A percentile compares a stretch with the other conserved stretches of the same genome.
phyloP scores from a whole-genome alignment of 805 yeast genomes.

The Limtongia smithiae region DNA sequence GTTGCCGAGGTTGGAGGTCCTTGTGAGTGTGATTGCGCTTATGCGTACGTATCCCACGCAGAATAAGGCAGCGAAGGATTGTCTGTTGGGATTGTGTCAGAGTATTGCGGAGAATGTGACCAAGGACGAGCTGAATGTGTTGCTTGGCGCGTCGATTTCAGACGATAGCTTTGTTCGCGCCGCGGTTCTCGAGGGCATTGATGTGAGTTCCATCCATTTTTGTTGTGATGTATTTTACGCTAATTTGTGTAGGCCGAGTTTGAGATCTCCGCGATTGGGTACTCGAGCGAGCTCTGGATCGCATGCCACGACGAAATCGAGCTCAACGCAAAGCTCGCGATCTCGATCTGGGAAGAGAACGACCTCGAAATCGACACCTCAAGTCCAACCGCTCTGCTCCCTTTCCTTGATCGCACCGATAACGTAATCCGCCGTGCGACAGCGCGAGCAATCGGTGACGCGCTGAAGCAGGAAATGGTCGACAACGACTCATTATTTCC shows the following conservation, averaged over 20 bases:
- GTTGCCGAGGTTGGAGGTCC: constrained; percentile 65
- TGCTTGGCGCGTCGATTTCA: constrained; percentile 55
- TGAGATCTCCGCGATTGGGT: constrained; percentile 44
- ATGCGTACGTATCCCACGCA: constrained; percentile 66
- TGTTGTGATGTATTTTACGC: not conserved
- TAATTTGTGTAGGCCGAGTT: constrained; percentile 52
- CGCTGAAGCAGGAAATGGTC: constrained; percentile 42
- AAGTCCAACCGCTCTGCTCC: constrained; percentile 45
- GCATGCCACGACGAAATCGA: constrained; percentile 70
- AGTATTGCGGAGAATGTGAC: constrained; percentile 63
- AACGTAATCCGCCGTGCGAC: constrained; percentile 68
- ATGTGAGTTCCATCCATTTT: constrained; percentile 7
- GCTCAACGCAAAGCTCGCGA: constrained; percentile 59
- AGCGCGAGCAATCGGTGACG: constrained; percentile 66
- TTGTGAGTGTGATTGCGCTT: constrained; percentile 59
- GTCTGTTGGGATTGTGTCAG: constrained; percentile 73
- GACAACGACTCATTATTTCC: constrained; percentile 33
- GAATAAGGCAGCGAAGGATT: constrained; percentile 78
- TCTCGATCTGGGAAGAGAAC: constrained; percentile 83
- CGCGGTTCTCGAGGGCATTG: constrained; percentile 63
- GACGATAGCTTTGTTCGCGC: constrained; percentile 70
- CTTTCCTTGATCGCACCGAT: constrained; percentile 52
- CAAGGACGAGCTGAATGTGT: constrained; percentile 52
- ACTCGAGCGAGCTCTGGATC: constrained; percentile 72
- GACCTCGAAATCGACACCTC: constrained; percentile 45